Evolutionary conservation across 441 rosid genomes (phyloP).

Genomic region (Erodium texanum): DNA sequence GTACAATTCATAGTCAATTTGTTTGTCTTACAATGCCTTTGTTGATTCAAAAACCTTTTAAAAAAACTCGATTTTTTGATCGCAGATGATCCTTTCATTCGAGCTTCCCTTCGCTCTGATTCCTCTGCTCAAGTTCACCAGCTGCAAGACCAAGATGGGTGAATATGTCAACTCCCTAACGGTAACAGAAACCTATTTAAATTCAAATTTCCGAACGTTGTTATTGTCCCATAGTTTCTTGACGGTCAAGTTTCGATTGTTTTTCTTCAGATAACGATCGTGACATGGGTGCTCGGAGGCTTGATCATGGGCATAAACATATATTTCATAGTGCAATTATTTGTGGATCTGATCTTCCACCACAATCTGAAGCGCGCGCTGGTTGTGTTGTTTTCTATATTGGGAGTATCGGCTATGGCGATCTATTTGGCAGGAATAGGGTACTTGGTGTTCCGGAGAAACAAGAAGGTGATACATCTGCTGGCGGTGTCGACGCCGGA

Average conservation of each 20-base stretch:
- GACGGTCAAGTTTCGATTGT: no score
- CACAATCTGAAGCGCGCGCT: constrained; percentile 36
- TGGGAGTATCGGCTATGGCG: constrained; percentile 59
- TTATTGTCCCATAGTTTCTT: no score
- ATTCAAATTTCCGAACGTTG: no score
- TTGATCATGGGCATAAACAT: constrained; percentile 77
- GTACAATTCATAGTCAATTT: constrained; percentile 30
- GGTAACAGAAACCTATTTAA: constrained; percentile 29
- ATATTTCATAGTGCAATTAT: constrained; percentile 54
- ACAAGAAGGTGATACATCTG: constrained; percentile 34
- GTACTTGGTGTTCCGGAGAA: constrained; percentile 66
- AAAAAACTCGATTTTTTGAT: no score
- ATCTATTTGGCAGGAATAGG: constrained; percentile 58
- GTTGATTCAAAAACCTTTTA: no score
- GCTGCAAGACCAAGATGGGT: constrained; percentile 91
- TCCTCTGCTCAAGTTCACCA: constrained; percentile 92
- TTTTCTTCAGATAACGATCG: constrained; percentile 43
- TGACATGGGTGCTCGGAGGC: constrained; percentile 71
- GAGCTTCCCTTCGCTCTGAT: constrained; percentile 88
- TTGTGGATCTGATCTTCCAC: constrained; percentile 50
- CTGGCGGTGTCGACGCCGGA: constrained; percentile 37
- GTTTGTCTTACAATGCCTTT: no score
- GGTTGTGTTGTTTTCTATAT: constrained; percentile 48
- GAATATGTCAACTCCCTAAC: constrained; percentile 36
- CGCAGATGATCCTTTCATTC: constrained; percentile 90